Evolutionary conservation across 305 asterid genomes (phyloP), one percentile per base, ranked within the genome.

Genomic region (Plantago rigida): DNA sequence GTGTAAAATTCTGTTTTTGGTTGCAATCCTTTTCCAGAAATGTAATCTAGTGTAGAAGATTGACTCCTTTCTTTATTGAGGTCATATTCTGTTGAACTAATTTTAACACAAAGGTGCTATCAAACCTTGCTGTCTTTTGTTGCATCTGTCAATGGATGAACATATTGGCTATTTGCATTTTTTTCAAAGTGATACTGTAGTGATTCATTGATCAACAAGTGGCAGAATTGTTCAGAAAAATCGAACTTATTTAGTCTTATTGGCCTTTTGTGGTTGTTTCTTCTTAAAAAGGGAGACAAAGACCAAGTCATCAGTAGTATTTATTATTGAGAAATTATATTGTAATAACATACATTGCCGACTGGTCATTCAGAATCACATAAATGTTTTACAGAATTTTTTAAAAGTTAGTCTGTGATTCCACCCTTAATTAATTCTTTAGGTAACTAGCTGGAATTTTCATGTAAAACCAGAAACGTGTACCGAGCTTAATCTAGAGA

Each of bases 261-360:
- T 72, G 75, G 77, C 81, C n/a, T 49, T 68, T 67, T 72, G 70
- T 77, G 1, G 81, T 80, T 78, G 81, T 79, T 76, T 79, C 67
- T 65, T 58, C 19, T 22, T 13, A 57, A 28, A 13, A 36, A 36
- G 1, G 6, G 8, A 8, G 56, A 41, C 49, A 50, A 22, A 56
- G 81, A 80, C 85, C 77, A 65, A 77, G 77, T 77, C 85, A 62
- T 29, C 24, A 17, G 19, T 24, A 51, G 39, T 51, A 50, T 50
- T 62, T 46, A 12, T 39, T n/a, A 31, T 49, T 34, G 9, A 36
- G 44, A 62, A 10, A 48, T 61, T 46, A 8, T 42, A 59, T 49
- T 4, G 15, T 39, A 11, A 51, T 3, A 52, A 55, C 45, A 55
- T 44, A 28, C 28, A 47, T 28, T 44, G 84, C 84, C 84, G 84